Evolutionary conservation across 1,284 basidiomycete species (phyloP), one percentile per base, ranked within the genome.

Genomic region (Pholiota adiposa): DNA sequence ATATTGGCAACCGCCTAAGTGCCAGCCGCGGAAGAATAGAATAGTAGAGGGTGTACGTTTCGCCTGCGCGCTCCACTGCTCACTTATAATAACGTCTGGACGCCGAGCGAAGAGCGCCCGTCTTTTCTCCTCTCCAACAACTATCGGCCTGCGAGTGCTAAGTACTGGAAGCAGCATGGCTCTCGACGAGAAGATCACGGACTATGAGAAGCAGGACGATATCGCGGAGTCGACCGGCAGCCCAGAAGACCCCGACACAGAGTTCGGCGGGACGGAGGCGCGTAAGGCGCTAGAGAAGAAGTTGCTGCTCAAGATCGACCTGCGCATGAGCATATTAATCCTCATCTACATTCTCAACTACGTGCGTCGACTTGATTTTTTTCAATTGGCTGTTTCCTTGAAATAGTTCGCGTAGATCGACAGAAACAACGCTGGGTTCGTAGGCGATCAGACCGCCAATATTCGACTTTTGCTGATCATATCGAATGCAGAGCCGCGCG

Each of bases 361-460:
- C 72, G 79, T 82, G 65, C 54, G 74, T 67, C 6, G 29, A 6
- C 31, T 33, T 12, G 34, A 8, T 33, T 27, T 63, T 7, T 56
- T 23, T 31, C 36, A 21, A 34, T 48, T 33, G 18, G 5, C 29
- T 31, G 5, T 11, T 31, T 4, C 29, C 11, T 4, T 5, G 29
- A 31, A 11, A 31, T 31, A 31, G 14, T 55, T n/a, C 46, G 2
- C 38, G 59, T 58, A 90, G 83, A 83, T 90, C 46, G 88, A 90
- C 69, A 77, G 87, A 64, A 90, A 88, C 66, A 90, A 88, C 75
- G 85, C 82, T 36, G 77, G 79, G 86, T 87, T 68, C 60, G 79
- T 41, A 36, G n/a, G 25, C 29, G 1, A 18, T 49, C 3, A 14
- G 19, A 19, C 31, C 9, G 31, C 23, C 14, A 14, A 34, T 23